Conservation (phyloP, 345 rosid genomes). For the Citrus unshiu region DNA sequence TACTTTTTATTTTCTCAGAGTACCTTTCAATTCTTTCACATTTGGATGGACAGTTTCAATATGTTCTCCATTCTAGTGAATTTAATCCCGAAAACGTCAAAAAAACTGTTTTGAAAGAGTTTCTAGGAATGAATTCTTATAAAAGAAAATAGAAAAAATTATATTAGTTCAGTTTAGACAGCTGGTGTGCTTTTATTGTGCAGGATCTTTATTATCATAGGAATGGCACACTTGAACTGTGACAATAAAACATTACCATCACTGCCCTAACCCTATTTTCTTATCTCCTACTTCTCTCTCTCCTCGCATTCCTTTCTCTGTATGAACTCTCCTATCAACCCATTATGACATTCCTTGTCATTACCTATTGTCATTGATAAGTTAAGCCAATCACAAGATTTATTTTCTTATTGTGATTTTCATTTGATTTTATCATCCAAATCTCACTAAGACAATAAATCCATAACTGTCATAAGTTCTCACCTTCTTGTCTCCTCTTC, state of each 20-base stretch:
- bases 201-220: neutral
- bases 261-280: too few relatives aligned
- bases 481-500: neutral
- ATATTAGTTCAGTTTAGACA: neutral
- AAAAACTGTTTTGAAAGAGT: neutral
- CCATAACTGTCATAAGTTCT: neutral
- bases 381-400: too few relatives aligned
- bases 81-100: neutral
- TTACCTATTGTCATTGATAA: too few relatives aligned
- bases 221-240: neutral
- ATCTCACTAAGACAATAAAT: neutral
- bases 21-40: neutral
- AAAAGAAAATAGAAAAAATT: neutral
- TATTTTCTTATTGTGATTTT: neutral
- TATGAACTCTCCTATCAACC: too few relatives aligned
- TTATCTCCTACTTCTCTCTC: too few relatives aligned
- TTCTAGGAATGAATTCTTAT: neutral
- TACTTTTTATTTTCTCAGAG: neutral
- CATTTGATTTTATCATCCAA: neutral
- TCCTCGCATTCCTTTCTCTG: too few relatives aligned
- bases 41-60: neutral
- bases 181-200: neutral
- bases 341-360: too few relatives aligned
- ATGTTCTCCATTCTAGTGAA: neutral
- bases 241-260: too few relatives aligned